phyloP scores from a whole-genome alignment of 2,329 filamentous ascomycete genomes.

The Aureobasidium sp. region DNA sequence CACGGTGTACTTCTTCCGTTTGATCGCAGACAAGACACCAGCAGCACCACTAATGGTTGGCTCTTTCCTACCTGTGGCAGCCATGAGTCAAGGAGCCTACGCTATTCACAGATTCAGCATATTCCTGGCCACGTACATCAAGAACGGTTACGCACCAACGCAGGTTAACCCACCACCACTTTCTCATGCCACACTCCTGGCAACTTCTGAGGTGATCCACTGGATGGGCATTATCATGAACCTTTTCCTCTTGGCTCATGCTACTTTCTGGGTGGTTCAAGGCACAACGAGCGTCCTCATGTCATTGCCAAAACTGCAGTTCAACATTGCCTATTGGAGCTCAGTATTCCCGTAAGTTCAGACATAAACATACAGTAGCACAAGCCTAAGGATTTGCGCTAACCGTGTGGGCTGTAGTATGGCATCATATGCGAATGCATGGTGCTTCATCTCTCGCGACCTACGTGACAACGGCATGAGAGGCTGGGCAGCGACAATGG shows the following conservation, averaged over 20 bases:
- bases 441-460: constrained; percentile 19
- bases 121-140: constrained; percentile 20
- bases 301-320: constrained; percentile 17
- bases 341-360: constrained; percentile 21
- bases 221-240: constrained; percentile 23
- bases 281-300: constrained; percentile 17
- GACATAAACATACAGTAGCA: neutral
- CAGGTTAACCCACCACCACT: constrained; percentile 17
- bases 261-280: constrained; percentile 24
- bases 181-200: constrained; percentile 13
- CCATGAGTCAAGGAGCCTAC: constrained; percentile 20
- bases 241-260: constrained; percentile 21
- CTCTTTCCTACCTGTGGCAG: constrained; percentile 18
- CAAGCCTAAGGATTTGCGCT: neutral
- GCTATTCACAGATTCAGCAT: constrained; percentile 20
- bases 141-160: constrained; percentile 17
- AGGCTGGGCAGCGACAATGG: constrained; percentile 22
- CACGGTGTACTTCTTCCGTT: constrained; percentile 18
- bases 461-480: constrained; percentile 23
- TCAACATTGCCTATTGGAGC: constrained; percentile 24
- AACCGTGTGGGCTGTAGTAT: neutral
- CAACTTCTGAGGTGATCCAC: constrained; percentile 21
- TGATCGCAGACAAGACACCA: constrained; percentile 16
- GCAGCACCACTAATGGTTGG: constrained; percentile 16
- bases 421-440: constrained; percentile 22